A percentile compares a stretch with the other conserved stretches of the same genome.
Evolutionary conservation across 1,284 basidiomycete species (phyloP).

Genomic region (Puccinia triticina): DNA sequence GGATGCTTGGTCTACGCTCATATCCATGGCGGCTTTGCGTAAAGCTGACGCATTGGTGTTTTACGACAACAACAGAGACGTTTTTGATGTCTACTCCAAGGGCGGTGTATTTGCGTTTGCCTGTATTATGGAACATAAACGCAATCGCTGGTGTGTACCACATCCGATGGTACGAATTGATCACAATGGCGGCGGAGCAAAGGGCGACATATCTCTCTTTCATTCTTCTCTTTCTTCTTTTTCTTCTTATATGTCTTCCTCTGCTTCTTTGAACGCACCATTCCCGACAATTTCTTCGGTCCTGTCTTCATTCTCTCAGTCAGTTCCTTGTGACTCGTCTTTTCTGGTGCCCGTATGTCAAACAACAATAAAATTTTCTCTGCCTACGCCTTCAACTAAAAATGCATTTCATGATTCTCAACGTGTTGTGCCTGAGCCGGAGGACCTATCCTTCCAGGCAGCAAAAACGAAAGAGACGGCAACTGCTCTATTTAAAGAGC

Average conservation of each 20-base stretch:
- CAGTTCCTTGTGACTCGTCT: no score
- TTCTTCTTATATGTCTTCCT: no score
- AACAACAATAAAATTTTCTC: no score
- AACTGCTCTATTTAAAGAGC: not conserved
- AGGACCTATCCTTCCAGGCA: not conserved
- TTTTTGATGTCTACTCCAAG: not conserved
- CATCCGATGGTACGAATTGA: not conserved
- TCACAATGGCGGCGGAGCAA: no score
- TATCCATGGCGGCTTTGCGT: not conserved
- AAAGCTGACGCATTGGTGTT: not conserved
- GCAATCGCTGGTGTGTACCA: not conserved
- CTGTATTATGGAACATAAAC: not conserved
- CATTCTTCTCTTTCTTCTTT: not conserved
- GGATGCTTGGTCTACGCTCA: not conserved
- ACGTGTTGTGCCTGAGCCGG: not conserved
- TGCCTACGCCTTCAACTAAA: no score
- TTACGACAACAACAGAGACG: not conserved
- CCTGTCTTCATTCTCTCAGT: no score
- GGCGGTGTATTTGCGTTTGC: not conserved
- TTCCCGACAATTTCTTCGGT: no score
- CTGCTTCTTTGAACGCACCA: no score
- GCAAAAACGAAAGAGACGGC: no score
- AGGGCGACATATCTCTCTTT: not conserved
- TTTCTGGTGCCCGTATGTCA: no score
- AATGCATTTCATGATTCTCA: no score